Percentiles rank a stretch among this genome's conserved stretches.
Evolutionary conservation across 108 stramenopile species (phyloP).

Genomic region (Skeletonema costatum): DNA sequence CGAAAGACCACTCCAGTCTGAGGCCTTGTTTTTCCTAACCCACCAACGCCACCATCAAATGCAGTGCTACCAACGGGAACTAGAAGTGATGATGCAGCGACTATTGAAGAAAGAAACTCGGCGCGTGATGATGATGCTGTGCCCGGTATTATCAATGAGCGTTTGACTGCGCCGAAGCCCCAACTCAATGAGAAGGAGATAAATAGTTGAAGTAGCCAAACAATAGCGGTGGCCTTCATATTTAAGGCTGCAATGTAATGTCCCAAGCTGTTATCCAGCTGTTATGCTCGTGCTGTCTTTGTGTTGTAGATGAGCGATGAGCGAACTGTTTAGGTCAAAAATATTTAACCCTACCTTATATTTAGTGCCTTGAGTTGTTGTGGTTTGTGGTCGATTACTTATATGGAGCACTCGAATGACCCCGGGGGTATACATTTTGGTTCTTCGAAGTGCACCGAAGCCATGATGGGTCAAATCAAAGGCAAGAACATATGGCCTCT

Average conservation of each 20-base stretch:
- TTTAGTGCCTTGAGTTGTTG: no score
- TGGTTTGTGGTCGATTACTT: no score
- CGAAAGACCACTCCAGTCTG: conserved; percentile 76
- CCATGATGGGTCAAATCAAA: no score
- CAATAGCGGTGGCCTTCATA: not conserved
- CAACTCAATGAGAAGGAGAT: not conserved
- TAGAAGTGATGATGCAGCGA: conserved; percentile 9
- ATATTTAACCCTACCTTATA: no score
- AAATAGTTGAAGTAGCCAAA: not conserved
- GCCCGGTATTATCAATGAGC: not conserved
- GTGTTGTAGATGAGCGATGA: no score
- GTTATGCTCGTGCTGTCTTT: no score
- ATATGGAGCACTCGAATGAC: no score
- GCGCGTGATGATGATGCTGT: not conserved
- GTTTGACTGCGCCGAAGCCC: not conserved
- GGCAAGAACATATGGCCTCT: no score
- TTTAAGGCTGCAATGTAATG: not conserved
- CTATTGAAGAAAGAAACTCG: not conserved
- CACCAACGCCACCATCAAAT: conserved; percentile 84
- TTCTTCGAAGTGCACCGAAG: no score
- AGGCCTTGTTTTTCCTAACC: conserved; percentile 84
- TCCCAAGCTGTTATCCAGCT: no score
- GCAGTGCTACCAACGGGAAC: conserved; percentile 30
- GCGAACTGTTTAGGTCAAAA: no score
- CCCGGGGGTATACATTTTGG: no score